Percentiles rank a stretch among this genome's conserved stretches.
These are phyloP conservation scores for Ophiostoma sp. DNA, from an alignment of 2,329 filamentous ascomycete genomes.

Conservation along the genomic window DNA sequence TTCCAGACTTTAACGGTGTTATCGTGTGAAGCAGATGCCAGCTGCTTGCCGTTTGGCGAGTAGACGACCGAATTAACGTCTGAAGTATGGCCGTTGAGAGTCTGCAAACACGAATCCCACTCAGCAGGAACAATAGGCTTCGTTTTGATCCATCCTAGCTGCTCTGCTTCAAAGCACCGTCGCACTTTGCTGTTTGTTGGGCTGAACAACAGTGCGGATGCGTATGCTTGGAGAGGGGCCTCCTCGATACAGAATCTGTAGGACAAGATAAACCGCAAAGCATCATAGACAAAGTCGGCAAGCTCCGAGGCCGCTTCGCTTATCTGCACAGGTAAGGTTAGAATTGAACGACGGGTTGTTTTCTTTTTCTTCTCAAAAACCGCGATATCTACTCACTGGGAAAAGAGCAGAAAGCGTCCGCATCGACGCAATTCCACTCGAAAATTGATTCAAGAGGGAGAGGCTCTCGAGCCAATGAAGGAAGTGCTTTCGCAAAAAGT, in stretches of 20 bases:
- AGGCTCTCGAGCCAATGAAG: conserved; percentile 1
- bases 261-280: not conserved
- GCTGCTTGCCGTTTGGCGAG: not conserved
- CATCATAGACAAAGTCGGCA: conserved; percentile 2
- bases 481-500: not conserved
- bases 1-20: not conserved
- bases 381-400: not conserved
- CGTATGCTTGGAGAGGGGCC: not conserved
- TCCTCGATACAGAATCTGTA: not conserved
- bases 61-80: not conserved
- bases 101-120: not conserved
- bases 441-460: not conserved
- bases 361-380: not conserved
- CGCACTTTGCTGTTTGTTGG: not conserved
- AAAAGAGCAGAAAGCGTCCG: not conserved
- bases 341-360: not conserved
- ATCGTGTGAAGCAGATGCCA: not conserved
- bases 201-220: not conserved
- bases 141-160: not conserved
- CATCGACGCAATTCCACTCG: not conserved
- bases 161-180: not conserved
- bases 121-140: not conserved
- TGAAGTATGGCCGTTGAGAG: not conserved
- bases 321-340: not conserved
- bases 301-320: not conserved